Base-by-base conservation (phyloP, 1,284 basidiomycete species). In the Ustilago lituana region DNA sequence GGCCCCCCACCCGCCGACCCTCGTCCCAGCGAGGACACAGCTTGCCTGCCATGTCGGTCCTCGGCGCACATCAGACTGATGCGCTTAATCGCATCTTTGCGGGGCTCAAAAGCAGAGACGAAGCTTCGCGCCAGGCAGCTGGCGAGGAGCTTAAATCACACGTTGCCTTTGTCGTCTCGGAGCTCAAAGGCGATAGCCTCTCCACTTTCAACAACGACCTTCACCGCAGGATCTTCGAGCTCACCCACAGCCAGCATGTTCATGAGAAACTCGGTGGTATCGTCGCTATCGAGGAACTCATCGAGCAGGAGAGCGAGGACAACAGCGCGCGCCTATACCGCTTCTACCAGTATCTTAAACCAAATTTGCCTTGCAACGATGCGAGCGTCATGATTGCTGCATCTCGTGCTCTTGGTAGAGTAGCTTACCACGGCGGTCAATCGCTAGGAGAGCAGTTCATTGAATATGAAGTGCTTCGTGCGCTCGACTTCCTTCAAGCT, bases 271-370 rank as follows among this genome's bases (percentile, higher is more conserved):
- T 92, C 63, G 92, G 92, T 29, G 92, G 91, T 33, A 85, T 94
- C 49, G 81, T 89, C 66, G 91, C 91, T 32, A 93, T 94, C 80
- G 89, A 79, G 32, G 64, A 54, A 53, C 53, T 75, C 41, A 51
- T 71, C 40, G 51, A 37, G 43, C 76, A 62, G 44, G 36, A 73
- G 59, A 73, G 61, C 72, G 57, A 71, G 54, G 53, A 74, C 62
- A 63, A 55, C 33, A 77, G 86, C 91, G 29, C 85, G 90, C 58
- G 89, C 88, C 87, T 92, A 33, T 93, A 90, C 82, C 88, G 92
- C 33, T 91, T 93, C 83, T 94, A 91, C 85, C 93, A 93, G 84
- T 94, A 93, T 84, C 90, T 93, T 83, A 92, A 92, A 79, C 87
- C 89, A 41, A 87, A 93, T 22, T 86, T 93, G 17, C 92, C 91